Base-by-base conservation (phyloP, 768 basidiomycete species). In the Leccinum ochraceum region DNA sequence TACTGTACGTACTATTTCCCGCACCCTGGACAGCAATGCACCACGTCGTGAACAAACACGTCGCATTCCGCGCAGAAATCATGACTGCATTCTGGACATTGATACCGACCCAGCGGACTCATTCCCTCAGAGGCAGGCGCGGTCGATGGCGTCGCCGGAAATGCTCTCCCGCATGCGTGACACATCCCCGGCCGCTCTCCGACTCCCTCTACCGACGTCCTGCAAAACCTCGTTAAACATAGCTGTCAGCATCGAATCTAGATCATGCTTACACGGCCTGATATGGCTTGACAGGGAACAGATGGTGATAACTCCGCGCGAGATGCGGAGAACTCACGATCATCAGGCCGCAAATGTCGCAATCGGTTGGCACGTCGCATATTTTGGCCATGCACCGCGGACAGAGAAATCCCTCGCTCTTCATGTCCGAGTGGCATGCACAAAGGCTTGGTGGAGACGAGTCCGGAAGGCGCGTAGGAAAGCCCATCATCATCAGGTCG, bases 401-500 rank as follows among this genome's bases (percentile, higher is more conserved):
- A 74, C 97, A 99, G 17, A 96, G 81, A 75, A 95, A 99, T 4
- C 96, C 97, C 62, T 92, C 90, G 72, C 88, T 89, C 75, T 92
- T 94, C 75, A 99, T 80, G 65, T 93, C 86, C 14, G 92, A 92
- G 74, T 99, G 97, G 70, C 97, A 99, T 7, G 87, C 92, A 69
- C 97, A 99, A 20, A 98, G 79, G 57, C 89, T 89, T 8, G 88
- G 88, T 36, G 88, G 87, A 4, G 89, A 90, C 10, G 86, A 86
- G 66, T 92, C 89, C 0, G 95, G 92, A 6, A 97, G 80, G 17
- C 95, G 87, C 16, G 91, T 94, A 2, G 97, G 97, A 75, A 99
- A 99, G 9, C 97, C 97, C 94, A 99, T 98, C 84, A 97, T 91
- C 91, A 99, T 97, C 56, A 99, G 79, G 76, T 98, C 96, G 0